These are phyloP conservation scores for Trichoderma cornu-damae DNA, from an alignment of 2,329 filamentous ascomycete genomes.

Conservation along the genomic window DNA sequence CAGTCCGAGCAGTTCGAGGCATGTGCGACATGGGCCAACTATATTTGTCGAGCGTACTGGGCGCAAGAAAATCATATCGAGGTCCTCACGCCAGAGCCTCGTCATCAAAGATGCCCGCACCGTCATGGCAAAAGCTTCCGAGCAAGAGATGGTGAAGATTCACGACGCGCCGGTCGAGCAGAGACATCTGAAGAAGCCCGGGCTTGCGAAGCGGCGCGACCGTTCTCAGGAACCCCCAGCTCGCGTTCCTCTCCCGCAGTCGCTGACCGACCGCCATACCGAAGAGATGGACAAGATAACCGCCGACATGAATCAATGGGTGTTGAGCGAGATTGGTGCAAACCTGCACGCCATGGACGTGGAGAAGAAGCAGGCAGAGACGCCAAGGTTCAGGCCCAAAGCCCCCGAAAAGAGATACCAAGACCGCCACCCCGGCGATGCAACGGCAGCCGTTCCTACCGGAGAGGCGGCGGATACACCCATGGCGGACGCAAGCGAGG, in stretches of 20 bases:
- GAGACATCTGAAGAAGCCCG: constrained; percentile 34
- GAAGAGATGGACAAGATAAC: constrained; percentile 48
- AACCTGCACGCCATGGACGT: constrained; percentile 46
- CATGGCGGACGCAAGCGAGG: constrained; percentile 39
- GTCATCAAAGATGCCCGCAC: constrained; percentile 18
- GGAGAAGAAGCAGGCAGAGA: constrained; percentile 32
- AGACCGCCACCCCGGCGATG: constrained; percentile 48
- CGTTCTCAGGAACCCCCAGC: constrained; percentile 22
- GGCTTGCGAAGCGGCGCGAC: constrained; percentile 27
- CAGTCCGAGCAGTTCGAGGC: constrained; percentile 37
- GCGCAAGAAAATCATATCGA: constrained; percentile 34
- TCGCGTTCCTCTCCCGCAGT: constrained; percentile 31
- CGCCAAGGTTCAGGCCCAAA: constrained; percentile 51
- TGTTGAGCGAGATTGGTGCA: constrained; percentile 52
- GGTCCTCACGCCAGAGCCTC: constrained; percentile 20
- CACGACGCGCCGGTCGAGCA: constrained; percentile 21
- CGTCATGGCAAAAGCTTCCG: background rate
- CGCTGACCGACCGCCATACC: constrained; percentile 32
- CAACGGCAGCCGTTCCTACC: background rate
- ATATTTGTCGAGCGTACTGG: constrained; percentile 51
- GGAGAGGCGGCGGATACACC: constrained; percentile 27
- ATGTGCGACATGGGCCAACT: constrained; percentile 39
- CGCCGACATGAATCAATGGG: constrained; percentile 54
- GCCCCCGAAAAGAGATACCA: constrained; percentile 50
- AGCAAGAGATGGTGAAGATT: constrained; percentile 1